Base-by-base conservation (phyloP, 2,329 filamentous ascomycete genomes). In the Calonectria henricotiae region DNA sequence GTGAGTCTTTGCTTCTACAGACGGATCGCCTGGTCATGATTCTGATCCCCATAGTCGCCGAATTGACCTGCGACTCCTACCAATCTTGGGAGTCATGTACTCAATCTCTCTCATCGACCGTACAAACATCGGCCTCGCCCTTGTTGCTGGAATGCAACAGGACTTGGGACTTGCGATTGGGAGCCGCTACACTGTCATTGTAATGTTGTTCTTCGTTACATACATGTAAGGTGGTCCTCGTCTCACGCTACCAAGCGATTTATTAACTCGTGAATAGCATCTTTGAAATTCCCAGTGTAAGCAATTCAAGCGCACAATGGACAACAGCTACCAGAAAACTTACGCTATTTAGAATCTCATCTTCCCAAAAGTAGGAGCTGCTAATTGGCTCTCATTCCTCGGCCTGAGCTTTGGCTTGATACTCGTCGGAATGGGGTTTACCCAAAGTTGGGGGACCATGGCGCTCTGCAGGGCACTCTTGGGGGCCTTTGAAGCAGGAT, bases 371-470 rank as follows among this genome's bases (percentile, higher is more conserved):
- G 30, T n/a, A n/a, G 67, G 67, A 5, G 25, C 62, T 5, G 62
- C 67, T 1, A 68, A 68, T 20, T 65, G 67, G 62, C 68, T 65
- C 5, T 70, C 64, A 8, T 67, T 67, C 9, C 58, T 65, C 11
- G 68, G 64, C 2, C n/a, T 55, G 9, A 32, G 63, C 3, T 67
- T 70, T 43, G 69, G 68, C 2, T 13, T 44, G 9, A 58, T 67
- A 4, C 41, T 70, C 2, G 67, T 67, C 30, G 64, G 68, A 3
- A 70, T 70, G 68, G 68, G 68, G 2, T 67, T 70, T 32, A 60
- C 60, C 1, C 47, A 70, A 0, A 61, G 47, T 8, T 70, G 58
- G 68, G 55, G 60, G 4, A 54, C 58, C n/a, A 67, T 70, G 68
- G n/a, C 60, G 3, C 49, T 61, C 15, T 67, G 62, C 25, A 46